phyloP scores from a whole-genome alignment of 225 moss, liverwort and hornwort genomes.

The Polytrichum commune region DNA sequence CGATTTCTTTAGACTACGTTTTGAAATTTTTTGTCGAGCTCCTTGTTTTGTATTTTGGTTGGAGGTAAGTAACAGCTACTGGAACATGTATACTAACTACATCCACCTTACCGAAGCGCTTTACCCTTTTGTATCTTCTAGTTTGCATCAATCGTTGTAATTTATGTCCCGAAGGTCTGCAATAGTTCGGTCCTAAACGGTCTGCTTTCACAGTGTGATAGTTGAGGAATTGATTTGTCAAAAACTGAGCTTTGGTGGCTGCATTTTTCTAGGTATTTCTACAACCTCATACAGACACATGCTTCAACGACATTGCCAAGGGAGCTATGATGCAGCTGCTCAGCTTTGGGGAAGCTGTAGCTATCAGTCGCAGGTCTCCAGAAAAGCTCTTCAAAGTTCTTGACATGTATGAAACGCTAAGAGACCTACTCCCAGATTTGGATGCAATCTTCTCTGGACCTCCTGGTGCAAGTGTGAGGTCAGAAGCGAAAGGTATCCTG shows the following conservation, averaged over 20 bases:
- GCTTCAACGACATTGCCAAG: slow-evolving; percentile 77
- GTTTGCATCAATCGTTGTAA: neutral
- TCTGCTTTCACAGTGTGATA: neutral
- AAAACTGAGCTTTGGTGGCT: neutral
- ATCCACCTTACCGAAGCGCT: neutral
- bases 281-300: slow-evolving; percentile 39
- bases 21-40: no score
- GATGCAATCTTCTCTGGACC: slow-evolving; percentile 72
- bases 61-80: neutral
- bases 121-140: neutral
- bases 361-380: slow-evolving; percentile 77
- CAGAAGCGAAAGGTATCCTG: slow-evolving; percentile 78
- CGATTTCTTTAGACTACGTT: no score
- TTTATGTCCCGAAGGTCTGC: neutral
- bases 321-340: slow-evolving; percentile 82
- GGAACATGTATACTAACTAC: neutral
- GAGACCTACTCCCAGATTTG: slow-evolving; percentile 87
- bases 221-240: neutral
- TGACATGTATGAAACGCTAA: slow-evolving; percentile 89
- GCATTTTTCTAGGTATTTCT: slow-evolving; percentile 34
- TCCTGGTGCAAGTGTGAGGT: slow-evolving; percentile 71
- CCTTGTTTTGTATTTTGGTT: neutral
- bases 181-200: neutral
- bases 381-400: slow-evolving; percentile 92
- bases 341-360: slow-evolving; percentile 86